Percentiles rank a stretch among this genome's conserved stretches.
Evolutionary conservation across 306 rosid genomes (phyloP).

Genomic region (Herpetospermum pedunculosum): DNA sequence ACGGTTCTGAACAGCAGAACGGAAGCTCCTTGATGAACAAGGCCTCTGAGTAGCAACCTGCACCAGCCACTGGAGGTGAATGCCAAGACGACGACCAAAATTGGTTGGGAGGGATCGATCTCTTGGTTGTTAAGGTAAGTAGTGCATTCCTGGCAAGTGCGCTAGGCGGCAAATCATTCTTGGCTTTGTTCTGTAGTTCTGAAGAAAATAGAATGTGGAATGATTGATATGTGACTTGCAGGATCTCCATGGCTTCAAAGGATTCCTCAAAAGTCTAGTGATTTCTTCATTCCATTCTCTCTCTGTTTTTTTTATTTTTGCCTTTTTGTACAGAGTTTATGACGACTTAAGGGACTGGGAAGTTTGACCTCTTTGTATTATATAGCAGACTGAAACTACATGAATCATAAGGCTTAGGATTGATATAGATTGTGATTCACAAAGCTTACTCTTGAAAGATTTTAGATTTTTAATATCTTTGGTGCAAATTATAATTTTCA

Average conservation of each 20-base stretch:
- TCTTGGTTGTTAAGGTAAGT: conserved; percentile 17
- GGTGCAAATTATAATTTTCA: background rate
- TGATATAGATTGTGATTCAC: background rate
- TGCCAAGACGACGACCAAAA: conserved; percentile 20
- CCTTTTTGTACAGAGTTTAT: conserved; percentile 3
- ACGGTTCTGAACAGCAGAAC: conserved; percentile 47
- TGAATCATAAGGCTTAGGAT: background rate
- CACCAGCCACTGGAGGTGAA: conserved; percentile 39
- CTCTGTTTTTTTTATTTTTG: background rate
- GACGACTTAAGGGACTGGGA: background rate
- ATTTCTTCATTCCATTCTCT: background rate
- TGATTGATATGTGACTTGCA: background rate
- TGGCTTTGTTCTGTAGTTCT: conserved; percentile 45
- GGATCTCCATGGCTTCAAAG: background rate
- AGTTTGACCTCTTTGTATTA: background rate
- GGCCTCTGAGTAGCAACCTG: conserved; percentile 54
- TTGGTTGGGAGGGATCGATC: conserved; percentile 1
- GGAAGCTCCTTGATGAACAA: conserved; percentile 43
- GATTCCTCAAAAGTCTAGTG: background rate
- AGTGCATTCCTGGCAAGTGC: conserved; percentile 34
- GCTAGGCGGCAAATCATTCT: conserved; percentile 95
- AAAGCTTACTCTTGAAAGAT: background rate
- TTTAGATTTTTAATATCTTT: background rate
- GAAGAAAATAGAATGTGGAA: background rate
- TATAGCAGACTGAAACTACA: conserved; percentile 1